phyloP scores from a whole-genome alignment of 1,284 basidiomycete species.

The Coniophora puteana region DNA sequence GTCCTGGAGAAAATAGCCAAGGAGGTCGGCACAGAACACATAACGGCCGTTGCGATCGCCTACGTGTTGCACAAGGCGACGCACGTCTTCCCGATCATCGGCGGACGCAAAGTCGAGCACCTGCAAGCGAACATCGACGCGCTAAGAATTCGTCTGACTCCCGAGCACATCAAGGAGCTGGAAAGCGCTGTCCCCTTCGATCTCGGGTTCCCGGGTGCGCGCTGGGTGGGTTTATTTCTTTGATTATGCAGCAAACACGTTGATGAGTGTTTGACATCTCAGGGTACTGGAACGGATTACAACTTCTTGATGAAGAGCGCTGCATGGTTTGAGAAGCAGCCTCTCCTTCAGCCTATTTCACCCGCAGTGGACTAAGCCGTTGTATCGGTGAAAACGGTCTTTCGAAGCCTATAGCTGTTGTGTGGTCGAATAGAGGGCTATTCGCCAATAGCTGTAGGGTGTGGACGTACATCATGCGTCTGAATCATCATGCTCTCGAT shows the following conservation, averaged over 20 bases:
- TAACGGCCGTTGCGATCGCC: constrained; percentile 37
- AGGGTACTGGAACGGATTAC: constrained; percentile 18
- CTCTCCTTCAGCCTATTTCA: constrained; percentile 8
- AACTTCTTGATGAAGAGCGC: constrained; percentile 8
- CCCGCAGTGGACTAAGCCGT: constrained; percentile 2
- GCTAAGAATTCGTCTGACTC: constrained; percentile 35
- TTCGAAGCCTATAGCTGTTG: too few species aligned
- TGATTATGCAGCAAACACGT: not conserved
- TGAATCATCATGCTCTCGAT: too few species aligned
- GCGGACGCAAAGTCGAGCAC: constrained; percentile 44
- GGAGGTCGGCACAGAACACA: constrained; percentile 6
- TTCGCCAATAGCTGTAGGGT: too few species aligned
- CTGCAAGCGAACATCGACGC: constrained; percentile 41
- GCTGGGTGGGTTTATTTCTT: constrained; percentile 29
- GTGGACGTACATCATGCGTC: too few species aligned
- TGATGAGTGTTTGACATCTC: not conserved
- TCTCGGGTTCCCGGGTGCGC: constrained; percentile 33
- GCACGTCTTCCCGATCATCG: constrained; percentile 44
- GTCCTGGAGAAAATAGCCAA: constrained; percentile 27
- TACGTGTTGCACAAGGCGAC: constrained; percentile 41
- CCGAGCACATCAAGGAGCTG: constrained; percentile 36
- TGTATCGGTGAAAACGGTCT: too few species aligned
- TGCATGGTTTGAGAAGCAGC: constrained; percentile 16
- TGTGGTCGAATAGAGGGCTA: too few species aligned
- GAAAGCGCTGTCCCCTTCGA: constrained; percentile 36